A percentile compares a stretch with the other conserved stretches of the same genome.
Evolutionary conservation across 225 moss, liverwort and hornwort genomes (phyloP).

Genomic region (Ulota crispa): DNA sequence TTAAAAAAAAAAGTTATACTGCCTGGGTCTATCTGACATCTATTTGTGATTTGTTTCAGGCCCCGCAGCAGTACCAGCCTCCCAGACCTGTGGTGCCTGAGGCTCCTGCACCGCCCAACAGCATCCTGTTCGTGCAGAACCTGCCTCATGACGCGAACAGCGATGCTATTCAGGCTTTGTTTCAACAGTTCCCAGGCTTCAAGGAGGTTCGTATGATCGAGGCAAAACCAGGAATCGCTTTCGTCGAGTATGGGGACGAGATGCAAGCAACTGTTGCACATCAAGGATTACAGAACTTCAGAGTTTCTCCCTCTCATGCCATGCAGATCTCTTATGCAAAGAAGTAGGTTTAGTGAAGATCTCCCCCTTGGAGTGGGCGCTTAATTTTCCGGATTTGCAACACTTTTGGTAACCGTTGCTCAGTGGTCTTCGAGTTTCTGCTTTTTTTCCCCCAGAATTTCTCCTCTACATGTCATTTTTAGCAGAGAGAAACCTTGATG

Average conservation of each 20-base stretch:
- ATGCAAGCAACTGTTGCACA: slow-evolving; percentile 86
- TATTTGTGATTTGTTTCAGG: slow-evolving; percentile 37
- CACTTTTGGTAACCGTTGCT: slow-evolving; percentile 26
- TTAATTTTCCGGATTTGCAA: slow-evolving; percentile 28
- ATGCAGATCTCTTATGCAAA: slow-evolving; percentile 97
- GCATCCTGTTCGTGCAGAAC: slow-evolving; percentile 93
- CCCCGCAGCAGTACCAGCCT: slow-evolving; percentile 75
- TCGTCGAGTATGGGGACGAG: slow-evolving; percentile 92
- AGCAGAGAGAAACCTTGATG: slow-evolving; percentile 34
- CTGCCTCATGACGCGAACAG: slow-evolving; percentile 85
- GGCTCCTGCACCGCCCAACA: slow-evolving; percentile 95
- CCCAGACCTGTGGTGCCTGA: slow-evolving; percentile 82
- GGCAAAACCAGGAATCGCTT: slow-evolving; percentile 97
- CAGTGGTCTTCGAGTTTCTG: slow-evolving; percentile 27
- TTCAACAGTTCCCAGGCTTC: slow-evolving; percentile 96
- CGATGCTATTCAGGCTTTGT: slow-evolving; percentile 78
- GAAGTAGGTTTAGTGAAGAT: slow-evolving; percentile 58
- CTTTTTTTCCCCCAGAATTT: not conserved
- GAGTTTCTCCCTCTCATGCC: slow-evolving; percentile 81
- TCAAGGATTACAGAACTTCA: slow-evolving; percentile 82
- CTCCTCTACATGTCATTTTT: slow-evolving; percentile 24
- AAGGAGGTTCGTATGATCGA: slow-evolving; percentile 98
- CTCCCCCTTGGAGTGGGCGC: slow-evolving; percentile 14
- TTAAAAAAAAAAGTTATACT: too few relatives aligned
- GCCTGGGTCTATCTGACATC: not conserved